Conservation (phyloP, 2,329 filamentous ascomycete genomes). For the Aureobasidium sp. region DNA sequence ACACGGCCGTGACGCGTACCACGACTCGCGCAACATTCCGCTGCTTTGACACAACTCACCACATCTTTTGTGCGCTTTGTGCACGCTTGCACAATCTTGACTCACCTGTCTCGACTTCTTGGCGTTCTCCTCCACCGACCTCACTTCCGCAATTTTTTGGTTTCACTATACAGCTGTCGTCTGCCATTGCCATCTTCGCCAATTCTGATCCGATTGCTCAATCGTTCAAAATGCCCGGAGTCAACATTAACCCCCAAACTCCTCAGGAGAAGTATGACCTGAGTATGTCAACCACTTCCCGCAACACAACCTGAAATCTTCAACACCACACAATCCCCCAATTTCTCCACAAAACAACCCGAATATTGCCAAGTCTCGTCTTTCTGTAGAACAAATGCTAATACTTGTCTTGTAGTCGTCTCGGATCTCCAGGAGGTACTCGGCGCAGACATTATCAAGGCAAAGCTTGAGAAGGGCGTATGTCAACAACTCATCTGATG, state of each 20-base stretch:
- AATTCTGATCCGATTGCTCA: not conserved
- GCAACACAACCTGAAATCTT: not conserved
- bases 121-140: not conserved
- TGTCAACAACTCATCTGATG: not conserved
- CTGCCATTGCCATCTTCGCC: not conserved
- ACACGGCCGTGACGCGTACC: not conserved
- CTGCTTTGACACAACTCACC: not conserved
- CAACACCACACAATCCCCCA: not conserved
- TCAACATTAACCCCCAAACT: slow-evolving; percentile 14
- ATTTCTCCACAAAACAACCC: not conserved
- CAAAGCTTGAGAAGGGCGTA: not conserved
- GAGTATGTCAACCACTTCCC: slow-evolving; percentile 29
- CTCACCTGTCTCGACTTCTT: not conserved
- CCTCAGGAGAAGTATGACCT: slow-evolving; percentile 58
- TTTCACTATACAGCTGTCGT: not conserved
- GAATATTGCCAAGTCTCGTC: not conserved
- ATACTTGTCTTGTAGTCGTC: not conserved
- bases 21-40: not conserved
- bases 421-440: not conserved
- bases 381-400: not conserved
- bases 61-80: not conserved
- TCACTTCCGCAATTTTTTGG: slow-evolving; percentile 4
- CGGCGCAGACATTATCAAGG: not conserved
- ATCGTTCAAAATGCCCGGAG: not conserved
- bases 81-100: not conserved